Evolutionary conservation across 768 basidiomycete genomes (phyloP).

Genomic region (Leccinellum luteum): DNA sequence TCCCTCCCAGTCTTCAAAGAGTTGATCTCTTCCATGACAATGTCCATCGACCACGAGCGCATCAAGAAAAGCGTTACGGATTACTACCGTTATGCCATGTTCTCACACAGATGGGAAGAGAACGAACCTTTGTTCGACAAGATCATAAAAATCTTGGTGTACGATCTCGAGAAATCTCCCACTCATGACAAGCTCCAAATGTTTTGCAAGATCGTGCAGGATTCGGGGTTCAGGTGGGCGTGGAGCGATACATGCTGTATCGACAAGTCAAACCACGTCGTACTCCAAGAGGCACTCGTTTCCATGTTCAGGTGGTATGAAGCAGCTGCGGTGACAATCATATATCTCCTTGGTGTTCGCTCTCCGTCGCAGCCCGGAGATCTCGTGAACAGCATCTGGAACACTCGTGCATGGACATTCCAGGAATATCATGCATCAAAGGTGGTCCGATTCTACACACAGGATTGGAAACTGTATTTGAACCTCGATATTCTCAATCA

Average conservation of each 20-base stretch:
- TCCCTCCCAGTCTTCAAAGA: background rate
- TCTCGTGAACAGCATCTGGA: background rate
- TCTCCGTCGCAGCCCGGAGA: background rate
- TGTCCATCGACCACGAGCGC: background rate
- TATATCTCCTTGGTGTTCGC: background rate
- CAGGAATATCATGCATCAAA: background rate
- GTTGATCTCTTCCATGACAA: background rate
- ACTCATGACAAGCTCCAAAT: background rate
- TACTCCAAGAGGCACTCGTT: background rate
- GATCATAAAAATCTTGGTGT: background rate
- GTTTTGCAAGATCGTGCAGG: background rate
- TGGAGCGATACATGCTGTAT: background rate
- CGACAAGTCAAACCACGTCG: background rate
- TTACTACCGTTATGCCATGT: background rate
- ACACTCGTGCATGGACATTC: background rate
- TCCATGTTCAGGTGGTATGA: background rate
- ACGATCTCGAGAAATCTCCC: background rate
- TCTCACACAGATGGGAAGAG: background rate
- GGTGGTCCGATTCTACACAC: background rate
- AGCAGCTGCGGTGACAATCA: background rate
- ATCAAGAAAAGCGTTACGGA: background rate
- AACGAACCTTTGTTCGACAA: background rate
- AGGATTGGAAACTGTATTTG: background rate
- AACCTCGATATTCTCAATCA: background rate
- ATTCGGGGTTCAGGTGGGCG: background rate